Evolutionary conservation across 1,284 basidiomycete species (phyloP).

Genomic region (Cutaneotrichosporon sp.): DNA sequence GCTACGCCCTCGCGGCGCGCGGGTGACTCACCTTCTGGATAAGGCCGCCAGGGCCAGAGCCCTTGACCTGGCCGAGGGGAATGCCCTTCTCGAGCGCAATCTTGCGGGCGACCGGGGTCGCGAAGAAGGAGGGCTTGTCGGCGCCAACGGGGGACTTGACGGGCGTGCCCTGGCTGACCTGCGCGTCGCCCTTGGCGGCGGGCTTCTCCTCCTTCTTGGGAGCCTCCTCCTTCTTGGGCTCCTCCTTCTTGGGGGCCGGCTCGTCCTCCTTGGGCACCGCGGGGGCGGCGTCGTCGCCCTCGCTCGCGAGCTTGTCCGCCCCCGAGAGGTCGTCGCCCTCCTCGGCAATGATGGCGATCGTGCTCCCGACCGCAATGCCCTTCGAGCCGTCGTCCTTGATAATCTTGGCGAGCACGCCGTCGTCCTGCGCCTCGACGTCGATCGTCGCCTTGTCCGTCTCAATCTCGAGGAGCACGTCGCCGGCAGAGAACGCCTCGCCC

Average conservation of each 20-base stretch:
- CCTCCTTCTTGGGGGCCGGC: slow-evolving; percentile 26
- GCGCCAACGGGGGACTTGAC: slow-evolving; percentile 23
- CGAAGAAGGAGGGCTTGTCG: slow-evolving; percentile 74
- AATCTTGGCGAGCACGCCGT: slow-evolving; percentile 91
- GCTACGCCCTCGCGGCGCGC: no score
- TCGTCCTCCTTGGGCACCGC: slow-evolving; percentile 51
- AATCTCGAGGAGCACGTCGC: slow-evolving; percentile 79
- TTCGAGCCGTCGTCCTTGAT: slow-evolving; percentile 74
- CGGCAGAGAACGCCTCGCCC: slow-evolving; percentile 83
- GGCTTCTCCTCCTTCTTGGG: slow-evolving; percentile 53
- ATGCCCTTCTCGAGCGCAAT: slow-evolving; percentile 94
- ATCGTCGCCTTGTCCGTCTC: slow-evolving; percentile 99
- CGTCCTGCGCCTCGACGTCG: slow-evolving; percentile 97
- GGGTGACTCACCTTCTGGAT: slow-evolving; percentile 71
- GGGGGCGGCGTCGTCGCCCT: slow-evolving; percentile 40
- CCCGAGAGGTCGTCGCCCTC: slow-evolving; percentile 90
- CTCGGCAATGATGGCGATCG: slow-evolving; percentile 89
- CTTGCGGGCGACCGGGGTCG: slow-evolving; percentile 93
- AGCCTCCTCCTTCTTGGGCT: slow-evolving; percentile 52
- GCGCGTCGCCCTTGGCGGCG: background rate
- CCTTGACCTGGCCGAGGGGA: slow-evolving; percentile 87
- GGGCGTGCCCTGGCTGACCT: background rate
- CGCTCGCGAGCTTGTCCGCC: slow-evolving; percentile 73
- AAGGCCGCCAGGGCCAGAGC: slow-evolving; percentile 89
- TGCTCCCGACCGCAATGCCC: slow-evolving; percentile 77